Evolutionary conservation across 2,329 filamentous ascomycete species (phyloP).

Genomic region (Colletotrichum sp.): DNA sequence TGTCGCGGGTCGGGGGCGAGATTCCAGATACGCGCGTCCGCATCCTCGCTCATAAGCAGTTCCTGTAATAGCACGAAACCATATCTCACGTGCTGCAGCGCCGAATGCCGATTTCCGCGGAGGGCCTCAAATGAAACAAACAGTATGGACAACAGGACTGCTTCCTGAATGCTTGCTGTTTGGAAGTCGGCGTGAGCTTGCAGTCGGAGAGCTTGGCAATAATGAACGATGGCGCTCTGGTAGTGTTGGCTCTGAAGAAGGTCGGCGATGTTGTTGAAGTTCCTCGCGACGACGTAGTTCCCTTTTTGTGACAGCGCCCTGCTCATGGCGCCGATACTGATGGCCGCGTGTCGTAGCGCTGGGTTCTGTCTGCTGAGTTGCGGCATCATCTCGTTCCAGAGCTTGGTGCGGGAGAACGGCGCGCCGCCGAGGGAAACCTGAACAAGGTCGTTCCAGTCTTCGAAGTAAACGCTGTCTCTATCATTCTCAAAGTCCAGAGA

Average conservation of each 20-base stretch:
- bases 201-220: slow-evolving; percentile 44
- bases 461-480: slow-evolving; percentile 18
- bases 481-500: slow-evolving; percentile 17
- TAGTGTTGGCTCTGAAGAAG: slow-evolving; percentile 28
- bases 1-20: slow-evolving; percentile 16
- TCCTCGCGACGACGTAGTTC: slow-evolving; percentile 1
- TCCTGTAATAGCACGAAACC: slow-evolving; percentile 32
- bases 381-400: slow-evolving; percentile 41
- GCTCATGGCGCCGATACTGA: slow-evolving; percentile 44
- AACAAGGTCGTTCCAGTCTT: slow-evolving; percentile 20
- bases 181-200: slow-evolving; percentile 40
- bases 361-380: slow-evolving; percentile 17
- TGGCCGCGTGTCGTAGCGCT: slow-evolving; percentile 41
- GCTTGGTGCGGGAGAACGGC: slow-evolving; percentile 12
- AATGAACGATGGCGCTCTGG: slow-evolving; percentile 43
- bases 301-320: slow-evolving; percentile 27
- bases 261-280: slow-evolving; percentile 1
- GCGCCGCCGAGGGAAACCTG: slow-evolving; percentile 14
- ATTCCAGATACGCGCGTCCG: slow-evolving; percentile 6
- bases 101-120: slow-evolving; percentile 42
- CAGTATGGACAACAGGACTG: slow-evolving; percentile 41
- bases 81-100: slow-evolving; percentile 44
- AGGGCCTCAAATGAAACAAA: slow-evolving; percentile 48
- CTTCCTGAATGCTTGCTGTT: slow-evolving; percentile 40
- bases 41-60: neutral